Base-by-base conservation (phyloP, 768 basidiomycete species). In the Amanita jacksonii region DNA sequence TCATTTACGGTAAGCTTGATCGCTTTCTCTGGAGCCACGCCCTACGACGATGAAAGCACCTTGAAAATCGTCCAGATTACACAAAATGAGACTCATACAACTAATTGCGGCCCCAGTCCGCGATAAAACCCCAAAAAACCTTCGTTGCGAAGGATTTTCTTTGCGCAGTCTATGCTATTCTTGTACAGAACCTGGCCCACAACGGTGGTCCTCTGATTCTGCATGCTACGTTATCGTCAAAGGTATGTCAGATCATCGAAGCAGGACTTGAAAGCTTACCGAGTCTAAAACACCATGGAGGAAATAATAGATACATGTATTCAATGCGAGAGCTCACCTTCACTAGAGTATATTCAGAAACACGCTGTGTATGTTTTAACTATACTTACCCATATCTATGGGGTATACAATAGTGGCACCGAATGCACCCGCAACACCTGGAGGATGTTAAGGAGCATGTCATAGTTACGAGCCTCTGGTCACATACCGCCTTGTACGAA, bases 331-430 rank as follows among this genome's bases (percentile, higher is more conserved):
- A 45, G 51, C 73, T 52, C 64, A 85, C 85, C 81, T 87, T 88
- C 51, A 85, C 89, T 88, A 51, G 32, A 50, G 50, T 15, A 19
- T 39, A 43, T 38, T 61, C 8, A 30, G 43, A 38, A 42, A 33
- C 13, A 20, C 13, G 2, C 19, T 22, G 20, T 1, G 33, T 16
- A 23, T 30, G 35, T 4, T 32, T 38, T 22, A 42, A 24, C 30
- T 40, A 24, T 20, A 76, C 81, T 67, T 54, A 83, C 82, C 87
- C 68, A 88, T 74, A 65, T 91, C 92, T 57, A 94, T 97, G 19
- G 94, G 94, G 62, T 98, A 97, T 9, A 98, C 94, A 31, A 90
- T 87, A n/a, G 90, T 94, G 8, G 94, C 96, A 38, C 96, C 96
- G 48, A 92, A 73, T 27, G 89, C 89, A 45, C 96, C 96, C 35